Conservation (phyloP, 441 rosid species). For the Eutrema salsugineum region DNA sequence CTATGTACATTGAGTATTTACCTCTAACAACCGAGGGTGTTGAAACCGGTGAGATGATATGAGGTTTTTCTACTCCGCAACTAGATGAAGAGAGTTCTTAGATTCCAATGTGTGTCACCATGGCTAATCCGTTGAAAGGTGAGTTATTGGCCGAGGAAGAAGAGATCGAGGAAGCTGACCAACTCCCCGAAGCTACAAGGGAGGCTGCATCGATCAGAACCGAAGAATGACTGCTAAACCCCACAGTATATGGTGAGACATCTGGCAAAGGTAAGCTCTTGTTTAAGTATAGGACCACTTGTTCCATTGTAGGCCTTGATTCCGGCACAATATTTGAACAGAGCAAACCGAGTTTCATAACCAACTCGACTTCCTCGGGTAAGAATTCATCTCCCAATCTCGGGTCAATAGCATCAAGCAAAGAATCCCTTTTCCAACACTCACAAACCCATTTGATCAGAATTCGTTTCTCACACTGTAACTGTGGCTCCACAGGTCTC, state of each 20-base stretch:
- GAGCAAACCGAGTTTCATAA: conserved; percentile 51
- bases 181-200: conserved; percentile 9
- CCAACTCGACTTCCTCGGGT: conserved; percentile 47
- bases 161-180: not conserved
- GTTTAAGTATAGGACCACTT: conserved; percentile 43
- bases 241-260: conserved; percentile 20
- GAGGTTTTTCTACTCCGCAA: not conserved
- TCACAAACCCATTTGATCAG: conserved; percentile 46
- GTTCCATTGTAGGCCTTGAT: conserved; percentile 46
- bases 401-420: conserved; percentile 39
- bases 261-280: conserved; percentile 35
- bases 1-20: not conserved
- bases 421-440: conserved; percentile 38
- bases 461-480: conserved; percentile 20
- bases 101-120: not conserved
- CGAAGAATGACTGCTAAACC: conserved; percentile 16
- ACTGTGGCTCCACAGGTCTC: conserved; percentile 41
- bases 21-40: not conserved
- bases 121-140: not conserved
- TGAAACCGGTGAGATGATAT: not conserved
- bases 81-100: not conserved
- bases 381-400: conserved; percentile 34
- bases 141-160: not conserved
- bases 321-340: conserved; percentile 35
- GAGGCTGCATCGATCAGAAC: conserved; percentile 31